Evolutionary conservation across 1,139 yeast species (phyloP).

Genomic region (Arxiozyma slooffiae): DNA sequence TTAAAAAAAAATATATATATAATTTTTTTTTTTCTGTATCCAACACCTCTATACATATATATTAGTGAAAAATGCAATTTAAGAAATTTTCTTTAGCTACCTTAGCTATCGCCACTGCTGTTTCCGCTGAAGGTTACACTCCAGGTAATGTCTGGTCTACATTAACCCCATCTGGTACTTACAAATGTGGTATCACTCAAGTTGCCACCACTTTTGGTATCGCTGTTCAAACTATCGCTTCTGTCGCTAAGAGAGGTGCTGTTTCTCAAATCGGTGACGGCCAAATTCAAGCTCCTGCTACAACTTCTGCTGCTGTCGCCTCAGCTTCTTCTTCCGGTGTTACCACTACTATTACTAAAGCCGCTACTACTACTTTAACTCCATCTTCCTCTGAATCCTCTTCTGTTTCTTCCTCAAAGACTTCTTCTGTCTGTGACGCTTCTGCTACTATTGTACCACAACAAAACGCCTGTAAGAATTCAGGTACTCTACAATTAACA

Average conservation of each 20-base stretch:
- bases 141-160: constrained; percentile 69
- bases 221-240: constrained; percentile 43
- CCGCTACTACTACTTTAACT: constrained; percentile 53
- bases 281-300: constrained; percentile 21
- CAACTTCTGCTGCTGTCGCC: constrained; percentile 14
- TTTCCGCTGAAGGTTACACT: constrained; percentile 51
- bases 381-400: no score
- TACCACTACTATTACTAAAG: constrained; percentile 7
- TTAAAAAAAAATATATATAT: no score
- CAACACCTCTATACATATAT: neutral
- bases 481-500: constrained; percentile 46
- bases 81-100: constrained; percentile 21
- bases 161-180: constrained; percentile 51
- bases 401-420: constrained; percentile 6
- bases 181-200: constrained; percentile 52
- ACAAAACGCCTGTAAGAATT: constrained; percentile 37
- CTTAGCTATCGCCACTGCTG: constrained; percentile 37
- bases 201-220: constrained; percentile 58
- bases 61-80: constrained; percentile 28
- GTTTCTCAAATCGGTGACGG: constrained; percentile 8
- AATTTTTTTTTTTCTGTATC: no score
- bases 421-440: constrained; percentile 25
- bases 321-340: constrained; percentile 19
- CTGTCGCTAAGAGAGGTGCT: constrained; percentile 17
- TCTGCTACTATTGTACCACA: constrained; percentile 12